Conservation (phyloP, 352 stramenopile genomes). For the Phytophthora colocasiae region DNA sequence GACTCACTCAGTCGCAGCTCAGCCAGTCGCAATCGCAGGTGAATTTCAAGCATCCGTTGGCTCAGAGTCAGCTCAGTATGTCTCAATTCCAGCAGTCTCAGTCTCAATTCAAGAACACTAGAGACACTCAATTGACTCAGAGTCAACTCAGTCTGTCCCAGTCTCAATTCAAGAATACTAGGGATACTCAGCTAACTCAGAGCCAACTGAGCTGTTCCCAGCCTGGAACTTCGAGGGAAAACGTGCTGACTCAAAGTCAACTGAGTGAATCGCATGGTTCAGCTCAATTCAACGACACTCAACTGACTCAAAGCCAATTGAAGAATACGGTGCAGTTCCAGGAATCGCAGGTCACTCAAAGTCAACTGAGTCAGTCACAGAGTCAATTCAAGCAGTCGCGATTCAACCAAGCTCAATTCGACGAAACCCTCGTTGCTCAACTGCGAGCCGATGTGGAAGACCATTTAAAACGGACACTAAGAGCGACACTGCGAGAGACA, state of each 20-base stretch:
- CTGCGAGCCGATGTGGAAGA: conserved; percentile 40
- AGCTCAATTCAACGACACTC: conserved; percentile 7
- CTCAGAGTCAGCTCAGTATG: conserved; percentile 25
- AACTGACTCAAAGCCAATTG: conserved; percentile 22
- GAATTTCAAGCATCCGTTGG: conserved; percentile 15
- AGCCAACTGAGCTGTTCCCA: conserved; percentile 25
- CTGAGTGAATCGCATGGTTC: conserved; percentile 10
- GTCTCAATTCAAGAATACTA: not conserved
- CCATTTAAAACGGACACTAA: conserved; percentile 37
- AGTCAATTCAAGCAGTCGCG: conserved; percentile 22
- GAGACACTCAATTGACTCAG: conserved; percentile 19
- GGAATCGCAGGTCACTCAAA: conserved; percentile 19
- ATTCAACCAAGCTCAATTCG: conserved; percentile 26
- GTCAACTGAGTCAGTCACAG: conserved; percentile 18
- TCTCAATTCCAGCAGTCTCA: conserved; percentile 21
- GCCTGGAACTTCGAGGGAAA: conserved; percentile 2
- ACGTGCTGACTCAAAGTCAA: conserved; percentile 18
- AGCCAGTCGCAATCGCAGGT: conserved; percentile 18
- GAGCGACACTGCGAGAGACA: conserved; percentile 27
- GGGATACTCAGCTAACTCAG: conserved; percentile 19
- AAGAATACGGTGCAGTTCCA: conserved; percentile 3
- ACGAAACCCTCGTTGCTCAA: conserved; percentile 33
- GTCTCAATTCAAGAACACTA: not conserved
- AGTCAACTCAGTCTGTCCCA: conserved; percentile 19
- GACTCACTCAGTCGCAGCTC: conserved; percentile 32